phyloP scores from a whole-genome alignment of 805 yeast genomes.

The Metschnikowia cubensis region DNA sequence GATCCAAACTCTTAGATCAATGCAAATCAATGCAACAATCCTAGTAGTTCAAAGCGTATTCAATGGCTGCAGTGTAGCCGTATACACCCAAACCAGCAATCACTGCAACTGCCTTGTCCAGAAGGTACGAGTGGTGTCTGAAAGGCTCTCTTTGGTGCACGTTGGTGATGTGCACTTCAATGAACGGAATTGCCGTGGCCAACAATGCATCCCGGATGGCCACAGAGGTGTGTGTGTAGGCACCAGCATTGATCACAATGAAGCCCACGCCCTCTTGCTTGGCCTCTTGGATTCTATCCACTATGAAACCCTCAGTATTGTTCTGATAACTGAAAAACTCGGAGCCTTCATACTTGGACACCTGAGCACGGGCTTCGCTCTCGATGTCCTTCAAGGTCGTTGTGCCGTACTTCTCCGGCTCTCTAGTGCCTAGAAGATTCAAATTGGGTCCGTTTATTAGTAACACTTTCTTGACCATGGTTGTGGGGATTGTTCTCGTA shows the following conservation, averaged over 20 bases:
- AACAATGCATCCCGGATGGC: slow-evolving; percentile 48
- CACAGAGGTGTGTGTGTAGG: slow-evolving; percentile 49
- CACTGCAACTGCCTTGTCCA: slow-evolving; percentile 48
- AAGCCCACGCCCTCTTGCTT: slow-evolving; percentile 40
- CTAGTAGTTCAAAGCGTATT: slow-evolving; percentile 37
- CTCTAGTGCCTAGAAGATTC: slow-evolving; percentile 42
- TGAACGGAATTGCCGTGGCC: slow-evolving; percentile 46
- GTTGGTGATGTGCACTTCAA: slow-evolving; percentile 49
- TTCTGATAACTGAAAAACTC: slow-evolving; percentile 35
- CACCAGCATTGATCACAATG: slow-evolving; percentile 50
- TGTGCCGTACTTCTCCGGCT: slow-evolving; percentile 49
- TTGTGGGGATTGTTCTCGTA: slow-evolving; percentile 1
- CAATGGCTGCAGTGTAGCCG: slow-evolving; percentile 40
- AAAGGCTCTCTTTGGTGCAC: slow-evolving; percentile 50
- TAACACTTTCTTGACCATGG: slow-evolving; percentile 40
- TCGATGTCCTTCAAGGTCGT: slow-evolving; percentile 43
- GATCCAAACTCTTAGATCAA: neutral
- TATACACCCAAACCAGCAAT: slow-evolving; percentile 41
- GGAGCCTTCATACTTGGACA: slow-evolving; percentile 27
- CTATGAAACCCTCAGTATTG: slow-evolving; percentile 45
- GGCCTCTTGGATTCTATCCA: slow-evolving; percentile 48
- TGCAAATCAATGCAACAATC: neutral
- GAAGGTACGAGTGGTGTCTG: slow-evolving; percentile 46
- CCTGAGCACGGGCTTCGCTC: slow-evolving; percentile 33
- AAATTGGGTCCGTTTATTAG: slow-evolving; percentile 49